Conservation (phyloP, 306 rosid species). For the Parietaria judaica region DNA sequence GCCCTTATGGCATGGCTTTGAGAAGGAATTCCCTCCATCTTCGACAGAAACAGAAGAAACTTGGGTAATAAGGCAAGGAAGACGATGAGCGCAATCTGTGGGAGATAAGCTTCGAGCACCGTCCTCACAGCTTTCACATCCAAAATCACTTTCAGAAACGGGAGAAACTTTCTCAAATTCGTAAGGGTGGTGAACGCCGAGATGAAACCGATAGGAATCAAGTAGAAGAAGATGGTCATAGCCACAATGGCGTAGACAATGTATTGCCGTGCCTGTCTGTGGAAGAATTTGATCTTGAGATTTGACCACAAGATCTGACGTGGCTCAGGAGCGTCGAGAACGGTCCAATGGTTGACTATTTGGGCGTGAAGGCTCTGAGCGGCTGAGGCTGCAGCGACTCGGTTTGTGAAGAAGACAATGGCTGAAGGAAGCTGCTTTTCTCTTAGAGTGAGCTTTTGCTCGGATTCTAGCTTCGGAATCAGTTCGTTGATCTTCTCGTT, state of each 20-base stretch:
- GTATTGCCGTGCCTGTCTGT: slow-evolving; percentile 58
- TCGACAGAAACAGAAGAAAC: slow-evolving; percentile 63
- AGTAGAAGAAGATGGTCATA: slow-evolving; percentile 53
- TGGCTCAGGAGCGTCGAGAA: slow-evolving; percentile 64
- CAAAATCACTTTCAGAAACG: slow-evolving; percentile 63
- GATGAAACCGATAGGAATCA: slow-evolving; percentile 64
- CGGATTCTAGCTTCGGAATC: slow-evolving; percentile 55
- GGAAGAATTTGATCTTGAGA: slow-evolving; percentile 51
- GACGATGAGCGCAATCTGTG: slow-evolving; percentile 72
- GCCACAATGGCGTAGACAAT: slow-evolving; percentile 61
- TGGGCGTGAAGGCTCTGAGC: slow-evolving; percentile 83
- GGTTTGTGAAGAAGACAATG: slow-evolving; percentile 55
- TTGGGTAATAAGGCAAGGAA: slow-evolving; percentile 81
- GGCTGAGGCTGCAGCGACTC: slow-evolving; percentile 76
- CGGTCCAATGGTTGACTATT: slow-evolving; percentile 62
- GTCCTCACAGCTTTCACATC: slow-evolving; percentile 27
- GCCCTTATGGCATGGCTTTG: slow-evolving; percentile 73
- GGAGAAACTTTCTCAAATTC: slow-evolving; percentile 57
- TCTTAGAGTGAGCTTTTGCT: slow-evolving; percentile 70
- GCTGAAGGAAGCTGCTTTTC: slow-evolving; percentile 85
- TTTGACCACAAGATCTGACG: slow-evolving; percentile 69
- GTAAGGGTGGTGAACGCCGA: slow-evolving; percentile 72
- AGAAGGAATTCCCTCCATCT: slow-evolving; percentile 74
- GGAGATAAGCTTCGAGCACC: slow-evolving; percentile 84
- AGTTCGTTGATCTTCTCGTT: slow-evolving; percentile 49